Conservation (phyloP, 139 green algal genomes). For the Picochlorum sp. region DNA sequence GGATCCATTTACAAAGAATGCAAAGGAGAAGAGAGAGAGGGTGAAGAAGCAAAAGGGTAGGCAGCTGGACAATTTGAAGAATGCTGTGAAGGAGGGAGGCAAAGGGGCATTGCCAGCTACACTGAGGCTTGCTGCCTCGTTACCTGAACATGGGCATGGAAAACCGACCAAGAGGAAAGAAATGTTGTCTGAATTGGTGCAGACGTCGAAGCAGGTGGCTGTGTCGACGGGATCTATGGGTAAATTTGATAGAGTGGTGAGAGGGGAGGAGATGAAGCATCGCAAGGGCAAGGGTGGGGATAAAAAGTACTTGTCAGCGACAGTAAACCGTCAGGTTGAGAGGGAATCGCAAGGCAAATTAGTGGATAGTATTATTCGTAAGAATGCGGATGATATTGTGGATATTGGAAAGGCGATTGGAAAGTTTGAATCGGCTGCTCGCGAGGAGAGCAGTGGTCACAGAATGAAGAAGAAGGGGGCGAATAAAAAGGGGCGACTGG, state of each 20-base stretch:
- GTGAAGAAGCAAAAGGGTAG: constrained; percentile 58
- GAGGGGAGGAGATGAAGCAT: constrained; percentile 50
- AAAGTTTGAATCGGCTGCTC: constrained; percentile 38
- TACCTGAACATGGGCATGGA: constrained; percentile 55
- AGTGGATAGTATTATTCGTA: constrained; percentile 58
- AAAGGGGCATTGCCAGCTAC: constrained; percentile 53
- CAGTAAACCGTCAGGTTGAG: constrained; percentile 19
- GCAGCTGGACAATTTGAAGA: constrained; percentile 74
- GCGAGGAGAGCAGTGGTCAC: constrained; percentile 27
- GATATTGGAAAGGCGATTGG: constrained; percentile 47
- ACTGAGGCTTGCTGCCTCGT: constrained; percentile 56
- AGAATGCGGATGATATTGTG: constrained; percentile 63
- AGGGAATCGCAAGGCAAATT: constrained; percentile 27
- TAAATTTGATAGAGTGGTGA: constrained; percentile 83
- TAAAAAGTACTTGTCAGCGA: constrained; percentile 39
- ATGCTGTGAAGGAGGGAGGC: constrained; percentile 36
- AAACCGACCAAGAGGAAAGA: constrained; percentile 53
- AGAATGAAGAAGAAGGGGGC: constrained; percentile 28
- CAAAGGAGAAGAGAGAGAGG: constrained; percentile 64
- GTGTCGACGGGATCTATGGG: constrained; percentile 88
- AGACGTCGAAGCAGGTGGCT: constrained; percentile 53
- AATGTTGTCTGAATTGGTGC: constrained; percentile 59
- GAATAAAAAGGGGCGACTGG: constrained; percentile 29
- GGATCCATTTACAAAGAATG: constrained; percentile 78
- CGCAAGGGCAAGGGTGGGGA: constrained; percentile 45